Conservation (phyloP, 768 basidiomycete species). For the Gymnopilus junonius region DNA sequence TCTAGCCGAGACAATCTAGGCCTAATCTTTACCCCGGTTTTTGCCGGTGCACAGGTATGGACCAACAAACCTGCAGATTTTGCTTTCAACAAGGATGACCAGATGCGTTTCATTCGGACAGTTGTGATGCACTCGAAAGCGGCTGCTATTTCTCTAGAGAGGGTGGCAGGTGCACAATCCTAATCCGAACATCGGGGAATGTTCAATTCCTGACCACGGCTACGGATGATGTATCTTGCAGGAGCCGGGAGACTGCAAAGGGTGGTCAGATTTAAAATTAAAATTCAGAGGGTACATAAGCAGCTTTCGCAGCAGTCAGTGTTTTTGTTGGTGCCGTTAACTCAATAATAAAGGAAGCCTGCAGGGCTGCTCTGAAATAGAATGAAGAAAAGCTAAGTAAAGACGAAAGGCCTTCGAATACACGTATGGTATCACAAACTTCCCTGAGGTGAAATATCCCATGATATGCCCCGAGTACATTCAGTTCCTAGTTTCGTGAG, state of each 20-base stretch:
- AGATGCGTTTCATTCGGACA: background rate
- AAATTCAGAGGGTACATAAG: background rate
- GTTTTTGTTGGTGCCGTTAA: background rate
- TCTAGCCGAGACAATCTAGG: background rate
- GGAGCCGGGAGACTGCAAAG: background rate
- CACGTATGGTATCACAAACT: slow-evolving; percentile 3
- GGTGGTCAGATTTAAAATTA: background rate
- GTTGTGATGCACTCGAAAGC: background rate
- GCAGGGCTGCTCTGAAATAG: background rate
- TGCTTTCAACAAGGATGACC: background rate
- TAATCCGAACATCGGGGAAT: background rate
- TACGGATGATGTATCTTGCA: background rate
- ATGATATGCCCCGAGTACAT: background rate
- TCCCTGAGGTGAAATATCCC: background rate
- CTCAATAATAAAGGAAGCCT: background rate
- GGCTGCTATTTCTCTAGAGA: background rate
- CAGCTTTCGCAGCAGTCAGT: background rate
- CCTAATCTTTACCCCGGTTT: background rate
- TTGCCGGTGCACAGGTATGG: background rate
- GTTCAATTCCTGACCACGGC: background rate
- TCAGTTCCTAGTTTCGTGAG: slow-evolving; percentile 1
- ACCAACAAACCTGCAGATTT: slow-evolving; percentile 2
- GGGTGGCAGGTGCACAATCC: background rate
- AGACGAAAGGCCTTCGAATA: background rate
- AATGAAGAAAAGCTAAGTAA: background rate